Conservation (phyloP, 805 yeast genomes). For the Nakazawaea peltata region DNA sequence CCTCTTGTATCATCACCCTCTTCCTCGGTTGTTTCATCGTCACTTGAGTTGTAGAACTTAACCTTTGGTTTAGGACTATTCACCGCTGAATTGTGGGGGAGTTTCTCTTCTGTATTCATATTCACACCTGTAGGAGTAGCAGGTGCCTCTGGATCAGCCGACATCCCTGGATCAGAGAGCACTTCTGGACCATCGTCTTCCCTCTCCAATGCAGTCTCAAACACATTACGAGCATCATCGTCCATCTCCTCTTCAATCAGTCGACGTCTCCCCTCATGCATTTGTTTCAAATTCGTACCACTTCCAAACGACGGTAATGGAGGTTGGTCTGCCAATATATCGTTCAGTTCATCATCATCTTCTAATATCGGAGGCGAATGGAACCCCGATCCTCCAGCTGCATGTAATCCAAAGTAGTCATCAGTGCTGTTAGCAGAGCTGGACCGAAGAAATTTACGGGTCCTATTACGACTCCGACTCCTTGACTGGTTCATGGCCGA, state of each 20-base stretch:
- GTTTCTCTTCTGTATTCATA: no score
- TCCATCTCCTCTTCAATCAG: constrained; percentile 10
- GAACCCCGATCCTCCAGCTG: constrained; percentile 2
- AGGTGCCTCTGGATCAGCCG: not conserved
- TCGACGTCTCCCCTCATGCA: constrained; percentile 1
- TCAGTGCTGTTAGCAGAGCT: not conserved
- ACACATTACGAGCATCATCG: constrained; percentile 5
- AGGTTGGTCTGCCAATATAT: constrained; percentile 7
- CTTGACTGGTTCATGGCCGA: constrained; percentile 1
- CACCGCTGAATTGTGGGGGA: no score
- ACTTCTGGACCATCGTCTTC: not conserved
- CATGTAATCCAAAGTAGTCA: not conserved
- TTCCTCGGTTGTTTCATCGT: constrained; percentile 20
- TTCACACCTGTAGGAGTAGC: no score
- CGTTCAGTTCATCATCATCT: constrained; percentile 10
- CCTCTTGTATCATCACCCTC: not conserved
- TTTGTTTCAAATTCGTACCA: not conserved
- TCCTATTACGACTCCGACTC: constrained; percentile 7
- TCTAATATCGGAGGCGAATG: constrained; percentile 10
- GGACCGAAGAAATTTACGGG: not conserved
- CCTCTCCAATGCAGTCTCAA: constrained; percentile 1
- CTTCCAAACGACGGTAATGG: constrained; percentile 4
- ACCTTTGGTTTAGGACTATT: constrained; percentile 5
- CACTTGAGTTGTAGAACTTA: constrained; percentile 15
- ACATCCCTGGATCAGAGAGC: no score